phyloP scores from a whole-genome alignment of 2,329 filamentous ascomycete genomes.

The Polytolypa hystricis region DNA sequence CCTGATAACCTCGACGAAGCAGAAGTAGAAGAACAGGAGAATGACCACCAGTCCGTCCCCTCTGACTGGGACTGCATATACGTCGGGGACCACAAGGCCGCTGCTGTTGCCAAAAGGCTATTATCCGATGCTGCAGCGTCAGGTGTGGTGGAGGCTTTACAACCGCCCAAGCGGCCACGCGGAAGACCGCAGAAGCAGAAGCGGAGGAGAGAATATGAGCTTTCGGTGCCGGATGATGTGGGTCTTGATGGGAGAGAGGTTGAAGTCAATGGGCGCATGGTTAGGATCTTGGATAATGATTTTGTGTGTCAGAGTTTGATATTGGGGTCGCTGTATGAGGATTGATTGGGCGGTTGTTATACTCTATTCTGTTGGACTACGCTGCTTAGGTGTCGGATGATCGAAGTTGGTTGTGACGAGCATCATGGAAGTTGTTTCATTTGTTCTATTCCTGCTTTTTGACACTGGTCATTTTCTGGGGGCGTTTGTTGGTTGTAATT shows the following conservation, averaged over 20 bases:
- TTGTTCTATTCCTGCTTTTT: no score
- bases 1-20: no score
- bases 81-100: slow-evolving; percentile 53
- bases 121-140: slow-evolving; percentile 4
- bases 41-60: no score
- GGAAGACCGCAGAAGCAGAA: slow-evolving; percentile 38
- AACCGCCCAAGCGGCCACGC: slow-evolving; percentile 18
- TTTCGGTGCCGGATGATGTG: slow-evolving; percentile 12
- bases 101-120: slow-evolving; percentile 37
- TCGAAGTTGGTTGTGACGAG: no score
- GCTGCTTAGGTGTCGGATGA: no score
- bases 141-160: slow-evolving; percentile 10
- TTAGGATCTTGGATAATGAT: slow-evolving; percentile 69
- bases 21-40: no score
- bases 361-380: background rate
- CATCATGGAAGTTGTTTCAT: no score
- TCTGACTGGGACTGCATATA: slow-evolving; percentile 64
- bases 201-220: slow-evolving; percentile 26
- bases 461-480: no score
- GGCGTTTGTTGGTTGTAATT: no score
- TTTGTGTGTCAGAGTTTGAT: slow-evolving; percentile 89
- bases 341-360: slow-evolving; percentile 16
- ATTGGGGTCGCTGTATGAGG: slow-evolving; percentile 63
- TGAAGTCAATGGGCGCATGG: slow-evolving; percentile 36
- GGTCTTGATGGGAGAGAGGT: slow-evolving; percentile 20